These are phyloP conservation scores for Eucalyptus guilfoylei DNA, from an alignment of 345 rosid genomes.

Conservation along the genomic window DNA sequence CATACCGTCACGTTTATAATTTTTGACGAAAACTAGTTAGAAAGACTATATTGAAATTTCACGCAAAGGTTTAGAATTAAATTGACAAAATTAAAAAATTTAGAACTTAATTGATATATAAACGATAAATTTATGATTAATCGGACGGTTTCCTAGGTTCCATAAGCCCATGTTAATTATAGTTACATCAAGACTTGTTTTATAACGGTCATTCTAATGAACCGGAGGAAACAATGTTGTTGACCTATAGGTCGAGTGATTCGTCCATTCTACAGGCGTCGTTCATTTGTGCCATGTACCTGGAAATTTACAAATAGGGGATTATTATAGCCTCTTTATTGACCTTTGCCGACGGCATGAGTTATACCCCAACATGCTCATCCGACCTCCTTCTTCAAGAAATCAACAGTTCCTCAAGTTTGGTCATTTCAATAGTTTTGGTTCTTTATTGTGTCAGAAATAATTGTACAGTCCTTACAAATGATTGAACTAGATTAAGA, in stretches of 20 bases:
- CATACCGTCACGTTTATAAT: too few relatives aligned
- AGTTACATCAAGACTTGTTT: neutral
- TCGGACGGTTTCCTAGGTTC: neutral
- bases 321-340: neutral
- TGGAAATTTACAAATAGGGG: neutral
- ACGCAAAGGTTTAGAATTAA: accelerated
- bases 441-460: neutral
- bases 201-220: neutral
- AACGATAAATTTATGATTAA: neutral
- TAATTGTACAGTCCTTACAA: neutral
- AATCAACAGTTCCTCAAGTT: neutral
- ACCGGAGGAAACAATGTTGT: neutral
- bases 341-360: neutral
- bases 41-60: neutral
- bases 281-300: neutral
- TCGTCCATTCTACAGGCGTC: neutral
- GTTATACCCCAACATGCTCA: neutral
- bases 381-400: neutral
- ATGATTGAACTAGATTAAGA: neutral
- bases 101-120: neutral
- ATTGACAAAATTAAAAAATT: neutral
- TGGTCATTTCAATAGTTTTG: neutral
- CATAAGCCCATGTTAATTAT: neutral
- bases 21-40: accelerated
- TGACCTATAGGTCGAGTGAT: neutral